Evolutionary conservation across 2,329 filamentous ascomycete genomes (phyloP).

Genomic region (Truncatella angustata): DNA sequence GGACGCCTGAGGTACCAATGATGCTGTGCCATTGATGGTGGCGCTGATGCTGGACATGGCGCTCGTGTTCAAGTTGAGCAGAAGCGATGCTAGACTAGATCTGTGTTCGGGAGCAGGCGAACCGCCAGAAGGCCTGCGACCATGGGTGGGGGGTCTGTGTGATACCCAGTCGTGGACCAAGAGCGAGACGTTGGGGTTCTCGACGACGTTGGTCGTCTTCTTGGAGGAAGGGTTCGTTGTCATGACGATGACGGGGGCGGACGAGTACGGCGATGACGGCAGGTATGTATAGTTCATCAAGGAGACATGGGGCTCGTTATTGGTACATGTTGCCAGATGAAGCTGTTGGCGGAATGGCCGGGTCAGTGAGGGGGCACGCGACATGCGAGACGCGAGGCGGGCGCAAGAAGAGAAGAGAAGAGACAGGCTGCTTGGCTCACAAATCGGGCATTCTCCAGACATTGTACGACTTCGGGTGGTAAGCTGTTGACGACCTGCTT

Average conservation of each 20-base stretch:
- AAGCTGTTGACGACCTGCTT: constrained; percentile 68
- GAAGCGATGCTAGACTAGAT: constrained; percentile 75
- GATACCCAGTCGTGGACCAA: constrained; percentile 98
- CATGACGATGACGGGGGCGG: constrained; percentile 87
- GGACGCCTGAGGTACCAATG: constrained; percentile 68
- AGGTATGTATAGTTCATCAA: constrained; percentile 99
- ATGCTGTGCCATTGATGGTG: constrained; percentile 87
- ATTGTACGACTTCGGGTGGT: constrained; percentile 82
- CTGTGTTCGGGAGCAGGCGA: constrained; percentile 64
- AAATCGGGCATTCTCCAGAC: constrained; percentile 91
- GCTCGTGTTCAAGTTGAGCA: constrained; percentile 88
- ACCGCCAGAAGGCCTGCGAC: constrained; percentile 55
- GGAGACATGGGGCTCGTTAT: constrained; percentile 84
- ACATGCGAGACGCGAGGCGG: not conserved
- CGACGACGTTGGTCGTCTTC: constrained; percentile 77
- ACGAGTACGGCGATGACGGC: constrained; percentile 67
- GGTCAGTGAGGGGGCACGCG: not conserved
- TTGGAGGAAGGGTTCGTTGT: constrained; percentile 79
- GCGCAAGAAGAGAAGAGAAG: no score
- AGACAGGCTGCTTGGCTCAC: constrained; percentile 50
- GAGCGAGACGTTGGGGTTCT: constrained; percentile 84
- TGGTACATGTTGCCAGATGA: constrained; percentile 86
- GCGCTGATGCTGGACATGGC: constrained; percentile 86
- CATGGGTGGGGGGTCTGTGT: constrained; percentile 78
- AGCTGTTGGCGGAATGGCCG: constrained; percentile 55